Evolutionary conservation across 108 stramenopile genomes (phyloP), one percentile per base, ranked within the genome.

Genomic region (Seminavis robusta): DNA sequence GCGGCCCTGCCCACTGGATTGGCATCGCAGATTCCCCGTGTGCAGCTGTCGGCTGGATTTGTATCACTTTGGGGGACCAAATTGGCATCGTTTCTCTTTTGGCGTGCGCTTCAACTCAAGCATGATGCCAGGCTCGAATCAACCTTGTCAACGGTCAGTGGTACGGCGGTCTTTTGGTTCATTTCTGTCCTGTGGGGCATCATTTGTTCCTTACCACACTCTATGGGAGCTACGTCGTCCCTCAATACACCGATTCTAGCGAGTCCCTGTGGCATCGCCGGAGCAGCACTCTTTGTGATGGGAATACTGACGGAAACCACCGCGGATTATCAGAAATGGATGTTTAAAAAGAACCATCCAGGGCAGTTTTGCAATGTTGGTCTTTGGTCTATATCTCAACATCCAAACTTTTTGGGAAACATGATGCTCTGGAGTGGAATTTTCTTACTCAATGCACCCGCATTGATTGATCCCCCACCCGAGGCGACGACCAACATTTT

Each of bases 321-420:
- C 1, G 84, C 84, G 19, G 90, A 92, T 52, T 69, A 33, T 34
- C 90, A 92, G 75, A 92, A 92, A 47, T 92, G 77, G 75, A 49
- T 33, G 9, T 92, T 83, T 59, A 92, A 92, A 61, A 47, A 65
- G 36, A 21, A 45, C 31, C 52, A 84, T 44, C 72, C 78, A 2
- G 76, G 68, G 10, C 33, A 72, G 49, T 91, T 84, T 57, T 92
- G 86, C 55, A 74, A 79, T 41, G 74, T 68, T 32, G 90, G 90
- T 38, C 33, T 92, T 23, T 92, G 90, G 90, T 46, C 68, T 16
- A 56, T 81, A 17, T 78, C 78, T 23, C 90, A 92, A 57, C 90
- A 92, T 73, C 90, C 90, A 3, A 92, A 92, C 59, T 88, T 72
- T 43, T 79, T 83, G 56, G 90, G 90, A 1, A 88, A 92, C 52